These are phyloP conservation scores for Diaporthe sp. DNA, from an alignment of 2,329 filamentous ascomycete genomes.

Conservation along the genomic window DNA sequence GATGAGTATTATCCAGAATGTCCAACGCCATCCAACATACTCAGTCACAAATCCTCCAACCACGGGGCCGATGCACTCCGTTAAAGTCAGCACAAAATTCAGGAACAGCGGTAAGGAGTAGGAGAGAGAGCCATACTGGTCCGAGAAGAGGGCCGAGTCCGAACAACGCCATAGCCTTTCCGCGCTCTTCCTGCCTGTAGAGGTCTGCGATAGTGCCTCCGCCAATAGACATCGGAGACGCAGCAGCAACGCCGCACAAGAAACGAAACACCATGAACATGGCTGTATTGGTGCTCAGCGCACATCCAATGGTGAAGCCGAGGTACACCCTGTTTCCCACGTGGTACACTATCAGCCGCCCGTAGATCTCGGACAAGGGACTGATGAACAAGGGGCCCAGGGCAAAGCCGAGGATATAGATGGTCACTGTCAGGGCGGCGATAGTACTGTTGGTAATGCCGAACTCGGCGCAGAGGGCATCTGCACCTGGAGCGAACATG, in stretches of 20 bases:
- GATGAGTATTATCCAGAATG: conserved; percentile 29
- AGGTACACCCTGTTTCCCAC: not conserved
- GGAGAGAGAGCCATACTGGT: conserved; percentile 22
- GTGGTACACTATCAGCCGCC: conserved; percentile 27
- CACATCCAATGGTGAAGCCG: conserved; percentile 29
- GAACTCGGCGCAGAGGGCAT: conserved; percentile 10
- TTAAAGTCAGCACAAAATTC: not conserved
- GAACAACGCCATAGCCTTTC: conserved; percentile 22
- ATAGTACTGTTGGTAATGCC: conserved; percentile 19
- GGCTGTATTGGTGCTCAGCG: conserved; percentile 22
- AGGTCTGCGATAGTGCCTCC: conserved; percentile 37
- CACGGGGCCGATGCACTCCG: conserved; percentile 20
- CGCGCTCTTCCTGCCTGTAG: not conserved
- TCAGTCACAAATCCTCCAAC: conserved; percentile 31
- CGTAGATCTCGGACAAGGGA: conserved; percentile 23
- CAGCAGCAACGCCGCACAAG: not conserved
- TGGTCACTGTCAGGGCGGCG: conserved; percentile 22
- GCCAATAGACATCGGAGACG: conserved; percentile 13
- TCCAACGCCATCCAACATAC: conserved; percentile 29
- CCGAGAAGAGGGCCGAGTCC: conserved; percentile 20
- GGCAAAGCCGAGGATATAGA: conserved; percentile 16
- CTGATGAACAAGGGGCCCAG: conserved; percentile 28
- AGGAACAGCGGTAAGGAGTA: not conserved
- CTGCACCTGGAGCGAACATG: conserved; percentile 32
- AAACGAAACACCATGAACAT: conserved; percentile 34